Conservation (phyloP, 129 eudicot species). For the Centrapalus pauciflorus region DNA sequence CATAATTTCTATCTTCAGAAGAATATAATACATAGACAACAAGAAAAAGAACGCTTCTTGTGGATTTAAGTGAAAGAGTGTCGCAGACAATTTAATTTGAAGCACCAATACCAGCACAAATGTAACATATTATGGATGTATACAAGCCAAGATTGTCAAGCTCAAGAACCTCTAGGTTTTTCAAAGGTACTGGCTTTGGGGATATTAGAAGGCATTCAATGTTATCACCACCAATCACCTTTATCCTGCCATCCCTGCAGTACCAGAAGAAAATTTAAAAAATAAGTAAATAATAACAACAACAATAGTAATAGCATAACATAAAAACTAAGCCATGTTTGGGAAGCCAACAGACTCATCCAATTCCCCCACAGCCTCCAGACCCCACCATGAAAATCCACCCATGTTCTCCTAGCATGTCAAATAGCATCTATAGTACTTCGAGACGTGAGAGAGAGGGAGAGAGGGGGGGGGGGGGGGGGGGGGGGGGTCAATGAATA, state of each 20-base stretch:
- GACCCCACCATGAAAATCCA: background rate
- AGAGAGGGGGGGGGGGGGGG: no score
- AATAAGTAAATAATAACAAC: background rate
- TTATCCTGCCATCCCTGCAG: constrained; percentile 59
- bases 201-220: constrained; percentile 58
- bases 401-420: background rate
- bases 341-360: background rate
- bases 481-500: background rate
- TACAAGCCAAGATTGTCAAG: constrained; percentile 20
- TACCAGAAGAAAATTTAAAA: constrained; percentile 14
- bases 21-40: constrained; percentile 6
- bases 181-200: constrained; percentile 41
- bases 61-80: background rate
- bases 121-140: constrained; percentile 5
- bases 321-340: background rate
- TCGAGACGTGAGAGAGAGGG: no score
- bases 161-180: constrained; percentile 49
- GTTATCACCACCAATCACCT: constrained; percentile 60
- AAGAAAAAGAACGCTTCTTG: background rate
- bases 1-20: background rate
- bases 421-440: background rate
- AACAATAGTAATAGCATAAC: background rate
- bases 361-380: background rate
- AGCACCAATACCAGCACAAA: constrained; percentile 2
- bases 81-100: background rate